phyloP scores from a whole-genome alignment of 805 yeast genomes.

The Kregervanrija delftensis region DNA sequence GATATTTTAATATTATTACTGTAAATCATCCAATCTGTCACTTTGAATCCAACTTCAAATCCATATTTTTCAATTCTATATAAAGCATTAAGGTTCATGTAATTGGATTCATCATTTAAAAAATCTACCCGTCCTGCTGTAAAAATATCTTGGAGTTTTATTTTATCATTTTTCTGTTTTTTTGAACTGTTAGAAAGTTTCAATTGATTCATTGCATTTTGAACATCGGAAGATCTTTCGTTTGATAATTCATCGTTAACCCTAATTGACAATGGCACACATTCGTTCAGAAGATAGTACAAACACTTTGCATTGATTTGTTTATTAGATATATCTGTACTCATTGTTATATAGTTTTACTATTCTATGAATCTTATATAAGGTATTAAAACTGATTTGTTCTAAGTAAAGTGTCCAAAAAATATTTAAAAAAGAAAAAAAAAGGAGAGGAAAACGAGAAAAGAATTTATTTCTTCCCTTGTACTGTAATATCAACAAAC shows the following conservation, averaged over 20 bases:
- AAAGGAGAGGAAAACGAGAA: too few species aligned
- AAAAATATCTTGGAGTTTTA: conserved; percentile 1
- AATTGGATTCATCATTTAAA: conserved; percentile 26
- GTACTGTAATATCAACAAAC: too few species aligned
- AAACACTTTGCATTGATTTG: conserved; percentile 50
- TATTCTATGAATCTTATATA: too few species aligned
- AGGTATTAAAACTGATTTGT: too few species aligned
- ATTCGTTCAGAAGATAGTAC: conserved; percentile 65
- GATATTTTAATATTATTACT: conserved; percentile 9
- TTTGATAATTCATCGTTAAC: conserved; percentile 32
- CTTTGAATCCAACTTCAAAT: conserved; percentile 35
- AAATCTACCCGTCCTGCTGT: conserved; percentile 35
- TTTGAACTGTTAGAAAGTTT: conserved; percentile 1
- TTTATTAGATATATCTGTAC: conserved; percentile 17
- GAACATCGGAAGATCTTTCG: conserved; percentile 30
- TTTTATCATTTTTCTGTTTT: conserved; percentile 5
- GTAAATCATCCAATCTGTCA: conserved; percentile 24
- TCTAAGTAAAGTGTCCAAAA: too few species aligned
- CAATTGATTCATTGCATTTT: background rate
- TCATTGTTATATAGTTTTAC: too few species aligned
- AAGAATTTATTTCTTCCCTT: too few species aligned
- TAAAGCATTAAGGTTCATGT: conserved; percentile 43
- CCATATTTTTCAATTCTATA: conserved; percentile 67
- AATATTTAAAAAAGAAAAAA: too few species aligned
- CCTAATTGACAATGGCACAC: conserved; percentile 65